These are phyloP conservation scores for Polygonum aviculare DNA, from an alignment of 148 eudicot genomes.

Conservation along the genomic window DNA sequence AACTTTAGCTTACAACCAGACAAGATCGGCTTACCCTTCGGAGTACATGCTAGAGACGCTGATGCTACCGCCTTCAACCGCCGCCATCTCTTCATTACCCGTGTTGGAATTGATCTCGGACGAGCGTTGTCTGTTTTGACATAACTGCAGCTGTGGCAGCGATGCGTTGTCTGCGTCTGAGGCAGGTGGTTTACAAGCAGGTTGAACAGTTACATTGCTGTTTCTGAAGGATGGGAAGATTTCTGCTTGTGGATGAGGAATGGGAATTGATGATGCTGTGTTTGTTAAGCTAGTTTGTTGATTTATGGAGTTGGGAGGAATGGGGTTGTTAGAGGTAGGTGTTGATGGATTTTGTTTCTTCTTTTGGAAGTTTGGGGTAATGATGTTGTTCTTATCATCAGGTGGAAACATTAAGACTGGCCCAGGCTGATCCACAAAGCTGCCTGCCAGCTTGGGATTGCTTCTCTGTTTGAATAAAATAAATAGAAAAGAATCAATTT, in stretches of 20 bases:
- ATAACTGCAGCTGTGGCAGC: slow-evolving; percentile 37
- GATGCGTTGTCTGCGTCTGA: slow-evolving; percentile 32
- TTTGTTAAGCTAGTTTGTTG: slow-evolving; percentile 30
- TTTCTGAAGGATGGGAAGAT: slow-evolving; percentile 31
- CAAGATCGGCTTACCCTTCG: slow-evolving; percentile 53
- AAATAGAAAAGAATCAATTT: background rate
- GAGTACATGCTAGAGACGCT: slow-evolving; percentile 86
- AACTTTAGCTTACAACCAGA: background rate
- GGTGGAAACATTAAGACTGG: slow-evolving; percentile 35
- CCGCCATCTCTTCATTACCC: slow-evolving; percentile 50
- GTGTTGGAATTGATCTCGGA: slow-evolving; percentile 29
- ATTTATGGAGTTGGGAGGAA: slow-evolving; percentile 31
- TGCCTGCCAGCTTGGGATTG: slow-evolving; percentile 35
- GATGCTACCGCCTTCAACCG: slow-evolving; percentile 75
- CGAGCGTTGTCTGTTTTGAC: slow-evolving; percentile 36
- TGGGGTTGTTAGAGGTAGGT: slow-evolving; percentile 25
- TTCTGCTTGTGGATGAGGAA: slow-evolving; percentile 31
- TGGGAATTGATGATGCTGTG: slow-evolving; percentile 25
- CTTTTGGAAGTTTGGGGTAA: slow-evolving; percentile 27
- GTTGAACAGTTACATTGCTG: slow-evolving; percentile 25
- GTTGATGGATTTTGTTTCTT: slow-evolving; percentile 34
- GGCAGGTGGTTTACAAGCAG: slow-evolving; percentile 22
- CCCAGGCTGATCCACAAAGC: slow-evolving; percentile 41
- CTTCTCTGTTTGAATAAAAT: slow-evolving; percentile 30
- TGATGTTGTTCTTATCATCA: slow-evolving; percentile 30